Conservation (phyloP, 2,329 filamentous ascomycete genomes). For the Fusarium mundagurra region DNA sequence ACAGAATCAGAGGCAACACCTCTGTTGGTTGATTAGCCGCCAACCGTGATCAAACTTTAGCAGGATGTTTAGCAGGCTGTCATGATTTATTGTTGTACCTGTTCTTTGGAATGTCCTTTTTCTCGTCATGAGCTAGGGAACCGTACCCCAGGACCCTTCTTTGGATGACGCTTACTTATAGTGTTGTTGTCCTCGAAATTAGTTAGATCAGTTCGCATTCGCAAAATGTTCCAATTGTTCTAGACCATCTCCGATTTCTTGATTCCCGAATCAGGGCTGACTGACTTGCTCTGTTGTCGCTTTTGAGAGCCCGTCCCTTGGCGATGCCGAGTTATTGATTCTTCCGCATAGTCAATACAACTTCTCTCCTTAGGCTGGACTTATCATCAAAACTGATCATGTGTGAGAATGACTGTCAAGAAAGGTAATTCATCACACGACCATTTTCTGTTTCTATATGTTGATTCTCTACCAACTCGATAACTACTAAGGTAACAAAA, state of each 20-base stretch:
- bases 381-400: background rate
- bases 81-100: conserved; percentile 2
- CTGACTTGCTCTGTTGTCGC: background rate
- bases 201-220: conserved; percentile 13
- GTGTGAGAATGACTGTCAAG: conserved; percentile 1
- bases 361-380: background rate
- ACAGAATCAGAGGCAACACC: background rate
- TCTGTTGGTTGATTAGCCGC: conserved; percentile 5
- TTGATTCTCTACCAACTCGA: background rate
- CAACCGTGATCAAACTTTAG: background rate
- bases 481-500: background rate
- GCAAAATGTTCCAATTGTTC: conserved; percentile 15
- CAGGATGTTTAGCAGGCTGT: background rate
- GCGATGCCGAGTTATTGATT: background rate
- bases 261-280: conserved; percentile 17
- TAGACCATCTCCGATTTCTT: conserved; percentile 14
- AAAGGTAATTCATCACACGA: conserved; percentile 21
- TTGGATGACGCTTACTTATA: conserved; percentile 16
- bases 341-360: background rate
- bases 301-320: background rate
- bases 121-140: background rate
- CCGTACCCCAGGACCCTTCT: conserved; percentile 3
- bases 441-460: background rate
- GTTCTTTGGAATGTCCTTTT: conserved; percentile 8
- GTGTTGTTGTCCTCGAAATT: conserved; percentile 5